Conservation (phyloP, 768 basidiomycete genomes). For the Pleurotus pulmonarius region DNA sequence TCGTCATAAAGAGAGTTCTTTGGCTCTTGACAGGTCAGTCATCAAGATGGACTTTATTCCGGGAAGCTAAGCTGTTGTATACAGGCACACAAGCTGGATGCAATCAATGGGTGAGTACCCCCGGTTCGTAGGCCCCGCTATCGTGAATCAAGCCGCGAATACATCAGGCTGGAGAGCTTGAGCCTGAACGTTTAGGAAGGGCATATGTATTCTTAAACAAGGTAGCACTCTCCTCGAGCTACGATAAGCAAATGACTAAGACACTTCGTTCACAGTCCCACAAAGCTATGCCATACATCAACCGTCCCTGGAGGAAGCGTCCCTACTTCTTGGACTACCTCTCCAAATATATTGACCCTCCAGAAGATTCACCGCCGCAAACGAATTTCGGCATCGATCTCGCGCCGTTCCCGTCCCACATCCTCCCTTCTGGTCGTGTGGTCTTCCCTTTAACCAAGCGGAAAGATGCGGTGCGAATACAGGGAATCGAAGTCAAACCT, state of each 20-base stretch:
- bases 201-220: slow-evolving; percentile 67
- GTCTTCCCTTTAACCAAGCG: slow-evolving; percentile 39
- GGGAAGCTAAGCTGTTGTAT: slow-evolving; percentile 21
- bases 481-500: slow-evolving; percentile 34
- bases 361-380: slow-evolving; percentile 41
- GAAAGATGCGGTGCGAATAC: slow-evolving; percentile 41
- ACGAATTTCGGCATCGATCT: slow-evolving; percentile 45
- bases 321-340: slow-evolving; percentile 39
- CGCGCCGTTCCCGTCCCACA: slow-evolving; percentile 50
- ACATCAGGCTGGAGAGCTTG: slow-evolving; percentile 48
- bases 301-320: slow-evolving; percentile 49
- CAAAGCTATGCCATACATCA: slow-evolving; percentile 59
- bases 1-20: slow-evolving; percentile 54
- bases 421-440: slow-evolving; percentile 38
- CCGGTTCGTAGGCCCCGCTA: background rate
- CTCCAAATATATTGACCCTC: slow-evolving; percentile 56
- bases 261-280: slow-evolving; percentile 32
- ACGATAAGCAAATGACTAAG: too few species aligned
- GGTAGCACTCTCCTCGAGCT: slow-evolving; percentile 17
- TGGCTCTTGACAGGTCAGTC: slow-evolving; percentile 54
- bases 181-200: slow-evolving; percentile 47
- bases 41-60: background rate
- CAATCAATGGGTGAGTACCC: slow-evolving; percentile 50
- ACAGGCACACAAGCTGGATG: slow-evolving; percentile 52
- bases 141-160: background rate